A percentile compares a stretch with the other conserved stretches of the same genome.
phyloP scores from a whole-genome alignment of 805 yeast genomes.

The Brettanomyces bruxellensis region DNA sequence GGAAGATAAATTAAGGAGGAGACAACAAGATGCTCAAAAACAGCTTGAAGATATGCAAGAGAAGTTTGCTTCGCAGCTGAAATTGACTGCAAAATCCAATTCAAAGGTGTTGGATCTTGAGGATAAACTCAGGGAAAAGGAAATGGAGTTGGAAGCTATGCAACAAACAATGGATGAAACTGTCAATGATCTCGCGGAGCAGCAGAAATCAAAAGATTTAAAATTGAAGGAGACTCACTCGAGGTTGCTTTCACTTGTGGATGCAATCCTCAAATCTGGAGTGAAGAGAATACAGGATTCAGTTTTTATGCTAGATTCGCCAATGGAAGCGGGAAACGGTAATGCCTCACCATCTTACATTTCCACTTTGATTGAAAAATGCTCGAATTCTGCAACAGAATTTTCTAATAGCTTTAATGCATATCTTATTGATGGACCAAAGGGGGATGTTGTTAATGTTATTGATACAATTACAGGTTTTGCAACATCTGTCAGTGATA shows the following conservation, averaged over 20 bases:
- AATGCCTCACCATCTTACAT: constrained; percentile 65
- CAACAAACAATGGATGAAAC: constrained; percentile 76
- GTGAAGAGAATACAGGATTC: constrained; percentile 67
- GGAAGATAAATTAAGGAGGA: constrained; percentile 35
- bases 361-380: constrained; percentile 59
- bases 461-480: constrained; percentile 57
- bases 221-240: constrained; percentile 46
- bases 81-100: constrained; percentile 22
- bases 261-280: constrained; percentile 62
- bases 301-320: constrained; percentile 60
- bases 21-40: constrained; percentile 31
- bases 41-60: constrained; percentile 54
- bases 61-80: constrained; percentile 14
- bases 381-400: constrained; percentile 64
- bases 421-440: constrained; percentile 67
- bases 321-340: constrained; percentile 76
- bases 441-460: constrained; percentile 51
- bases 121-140: constrained; percentile 50
- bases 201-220: constrained; percentile 37
- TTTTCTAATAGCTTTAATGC: constrained; percentile 72
- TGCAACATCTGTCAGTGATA: constrained; percentile 51
- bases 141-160: constrained; percentile 68
- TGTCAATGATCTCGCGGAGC: constrained; percentile 45
- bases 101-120: constrained; percentile 27
- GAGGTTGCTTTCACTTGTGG: constrained; percentile 44